Conservation (phyloP, 495 filamentous ascomycete genomes). For the Aspergillus panamensis region DNA sequence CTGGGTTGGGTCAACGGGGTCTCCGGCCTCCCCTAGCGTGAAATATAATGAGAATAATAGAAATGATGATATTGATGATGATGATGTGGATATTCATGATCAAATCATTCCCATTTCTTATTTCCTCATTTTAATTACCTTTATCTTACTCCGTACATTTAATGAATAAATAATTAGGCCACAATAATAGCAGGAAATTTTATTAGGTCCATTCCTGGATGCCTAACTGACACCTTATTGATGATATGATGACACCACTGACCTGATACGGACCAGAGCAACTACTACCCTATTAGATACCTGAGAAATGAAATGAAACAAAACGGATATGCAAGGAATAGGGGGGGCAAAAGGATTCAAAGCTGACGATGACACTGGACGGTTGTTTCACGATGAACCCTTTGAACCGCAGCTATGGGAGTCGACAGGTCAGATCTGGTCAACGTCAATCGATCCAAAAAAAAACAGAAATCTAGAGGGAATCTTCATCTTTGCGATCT, state of each 20-base stretch:
- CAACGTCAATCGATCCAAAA: neutral
- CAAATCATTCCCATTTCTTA: slow-evolving; percentile 3
- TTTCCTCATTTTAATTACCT: no score
- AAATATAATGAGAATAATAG: no score
- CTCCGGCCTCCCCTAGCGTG: no score
- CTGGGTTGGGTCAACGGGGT: no score
- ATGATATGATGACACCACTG: neutral
- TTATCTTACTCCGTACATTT: no score
- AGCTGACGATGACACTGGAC: no score
- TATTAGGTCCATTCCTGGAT: neutral
- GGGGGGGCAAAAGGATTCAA: neutral
- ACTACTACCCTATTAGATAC: no score
- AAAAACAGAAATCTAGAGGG: neutral
- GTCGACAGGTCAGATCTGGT: neutral
- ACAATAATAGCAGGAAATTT: no score
- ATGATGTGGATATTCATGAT: slow-evolving; percentile 10
- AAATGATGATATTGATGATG: neutral
- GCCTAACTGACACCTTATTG: neutral
- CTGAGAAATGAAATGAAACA: no score
- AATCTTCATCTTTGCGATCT: neutral
- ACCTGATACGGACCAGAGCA: no score
- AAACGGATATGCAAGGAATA: neutral
- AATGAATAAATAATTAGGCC: no score
- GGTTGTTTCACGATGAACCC: neutral
- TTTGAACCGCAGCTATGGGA: neutral